Evolutionary conservation across 306 rosid species (phyloP).

Genomic region (Dalbergia cultrata): DNA sequence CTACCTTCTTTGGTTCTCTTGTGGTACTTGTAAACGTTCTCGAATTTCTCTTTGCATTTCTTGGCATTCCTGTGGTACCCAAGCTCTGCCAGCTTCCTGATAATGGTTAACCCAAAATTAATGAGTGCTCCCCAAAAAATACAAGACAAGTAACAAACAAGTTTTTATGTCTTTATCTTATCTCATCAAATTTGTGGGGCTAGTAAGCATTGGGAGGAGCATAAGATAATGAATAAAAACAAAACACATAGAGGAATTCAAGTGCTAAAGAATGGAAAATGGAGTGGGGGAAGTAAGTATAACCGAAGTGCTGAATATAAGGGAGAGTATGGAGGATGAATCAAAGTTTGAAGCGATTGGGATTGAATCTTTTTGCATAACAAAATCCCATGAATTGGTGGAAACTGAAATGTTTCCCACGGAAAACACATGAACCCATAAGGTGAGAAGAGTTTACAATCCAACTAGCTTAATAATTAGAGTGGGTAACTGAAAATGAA

Average conservation of each 20-base stretch:
- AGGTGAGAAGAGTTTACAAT: conserved; percentile 44
- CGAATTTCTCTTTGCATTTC: conserved; percentile 98
- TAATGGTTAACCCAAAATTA: not conserved
- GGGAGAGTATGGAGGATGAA: conserved; percentile 2
- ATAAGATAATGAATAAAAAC: conserved; percentile 27
- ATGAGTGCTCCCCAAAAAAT: not conserved
- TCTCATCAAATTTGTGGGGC: conserved; percentile 40
- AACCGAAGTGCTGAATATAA: conserved; percentile 9
- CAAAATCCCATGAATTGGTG: conserved; percentile 28
- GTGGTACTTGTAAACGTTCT: conserved; percentile 96
- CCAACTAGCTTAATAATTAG: not conserved
- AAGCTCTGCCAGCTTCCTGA: conserved; percentile 90
- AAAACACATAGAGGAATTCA: conserved; percentile 8
- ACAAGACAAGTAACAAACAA: not conserved
- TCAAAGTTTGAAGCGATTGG: conserved; percentile 33
- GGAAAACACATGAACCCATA: conserved; percentile 51
- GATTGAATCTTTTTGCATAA: conserved; percentile 15
- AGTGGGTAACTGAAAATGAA: conserved; percentile 51
- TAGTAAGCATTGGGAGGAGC: conserved; percentile 31
- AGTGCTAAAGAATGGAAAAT: conserved; percentile 39
- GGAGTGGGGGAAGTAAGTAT: conserved; percentile 1
- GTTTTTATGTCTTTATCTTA: conserved; percentile 33
- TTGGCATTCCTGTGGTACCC: conserved; percentile 87
- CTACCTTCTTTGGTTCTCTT: conserved; percentile 90
- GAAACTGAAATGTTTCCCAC: conserved; percentile 44